A percentile compares a stretch with the other conserved stretches of the same genome.
phyloP scores from a whole-genome alignment of 2,329 filamentous ascomycete genomes.

The Dactylellina leptospora region DNA sequence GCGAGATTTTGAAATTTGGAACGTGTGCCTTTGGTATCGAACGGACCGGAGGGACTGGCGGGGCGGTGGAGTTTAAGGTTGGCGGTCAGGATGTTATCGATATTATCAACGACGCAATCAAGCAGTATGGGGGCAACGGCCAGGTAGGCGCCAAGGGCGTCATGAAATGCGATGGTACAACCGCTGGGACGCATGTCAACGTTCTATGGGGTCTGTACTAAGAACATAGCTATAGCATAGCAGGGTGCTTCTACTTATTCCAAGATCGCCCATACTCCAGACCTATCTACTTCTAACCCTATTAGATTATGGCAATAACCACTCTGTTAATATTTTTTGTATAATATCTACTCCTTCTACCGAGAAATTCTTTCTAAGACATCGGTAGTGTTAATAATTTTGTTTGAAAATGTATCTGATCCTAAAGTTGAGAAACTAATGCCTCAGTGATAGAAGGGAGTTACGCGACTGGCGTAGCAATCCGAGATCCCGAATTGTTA shows the following conservation, averaged over 20 bases:
- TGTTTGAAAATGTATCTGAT: too few relatives aligned
- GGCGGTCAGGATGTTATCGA: conserved; percentile 60
- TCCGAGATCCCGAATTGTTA: too few relatives aligned
- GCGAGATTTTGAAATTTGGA: conserved; percentile 57
- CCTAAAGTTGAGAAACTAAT: too few relatives aligned
- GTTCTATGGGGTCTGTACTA: conserved; percentile 58
- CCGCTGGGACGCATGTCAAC: conserved; percentile 26
- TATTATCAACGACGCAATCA: conserved; percentile 59
- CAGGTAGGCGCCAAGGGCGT: conserved; percentile 60
- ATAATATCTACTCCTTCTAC: too few relatives aligned
- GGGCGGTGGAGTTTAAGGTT: conserved; percentile 58
- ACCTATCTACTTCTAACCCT: not conserved
- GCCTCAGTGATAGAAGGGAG: too few relatives aligned
- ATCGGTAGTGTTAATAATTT: too few relatives aligned
- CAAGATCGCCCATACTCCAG: not conserved
- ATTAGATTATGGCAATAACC: too few relatives aligned
- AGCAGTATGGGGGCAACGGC: conserved; percentile 58
- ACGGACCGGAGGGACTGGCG: conserved; percentile 54
- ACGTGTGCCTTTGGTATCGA: conserved; percentile 60
- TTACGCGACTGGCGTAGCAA: too few relatives aligned
- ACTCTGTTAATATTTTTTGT: too few relatives aligned
- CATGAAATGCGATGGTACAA: conserved; percentile 58
- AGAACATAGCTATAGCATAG: not conserved
- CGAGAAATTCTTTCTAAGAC: too few relatives aligned
- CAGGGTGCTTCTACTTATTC: not conserved